These are phyloP conservation scores for Prunus davidiana DNA, from an alignment of 306 rosid species.

Conservation along the genomic window DNA sequence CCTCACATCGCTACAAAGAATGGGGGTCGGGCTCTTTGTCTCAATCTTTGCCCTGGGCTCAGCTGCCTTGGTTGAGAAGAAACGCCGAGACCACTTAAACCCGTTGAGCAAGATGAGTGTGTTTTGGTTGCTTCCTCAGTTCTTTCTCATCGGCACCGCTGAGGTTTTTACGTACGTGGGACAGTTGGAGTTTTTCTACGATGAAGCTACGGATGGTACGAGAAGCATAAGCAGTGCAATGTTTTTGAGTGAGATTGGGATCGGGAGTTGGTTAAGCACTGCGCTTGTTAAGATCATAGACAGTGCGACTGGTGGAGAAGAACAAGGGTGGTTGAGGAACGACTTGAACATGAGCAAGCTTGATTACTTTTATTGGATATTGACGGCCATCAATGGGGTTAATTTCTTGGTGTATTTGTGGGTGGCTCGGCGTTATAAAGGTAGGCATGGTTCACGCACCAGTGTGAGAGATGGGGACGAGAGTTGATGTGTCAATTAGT, in stretches of 20 bases:
- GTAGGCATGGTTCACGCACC: not conserved
- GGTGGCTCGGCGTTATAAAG: conserved; percentile 32
- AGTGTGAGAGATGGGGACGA: conserved; percentile 19
- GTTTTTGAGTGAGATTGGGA: conserved; percentile 51
- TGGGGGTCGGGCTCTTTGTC: conserved; percentile 54
- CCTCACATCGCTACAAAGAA: conserved; percentile 54
- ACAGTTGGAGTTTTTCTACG: conserved; percentile 65
- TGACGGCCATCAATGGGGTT: conserved; percentile 29
- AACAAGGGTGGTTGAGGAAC: conserved; percentile 46
- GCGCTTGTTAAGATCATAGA: conserved; percentile 38
- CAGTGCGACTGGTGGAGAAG: conserved; percentile 32
- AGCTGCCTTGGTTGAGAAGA: conserved; percentile 48
- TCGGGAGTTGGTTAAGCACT: conserved; percentile 56
- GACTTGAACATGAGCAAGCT: conserved; percentile 37
- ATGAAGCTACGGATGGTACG: conserved; percentile 63
- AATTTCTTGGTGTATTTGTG: conserved; percentile 40
- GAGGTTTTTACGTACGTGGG: conserved; percentile 71
- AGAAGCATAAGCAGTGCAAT: conserved; percentile 56
- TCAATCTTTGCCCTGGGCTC: conserved; percentile 44
- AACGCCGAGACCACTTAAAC: conserved; percentile 28
- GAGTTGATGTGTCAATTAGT: not conserved
- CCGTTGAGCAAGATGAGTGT: conserved; percentile 34
- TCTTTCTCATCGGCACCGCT: conserved; percentile 46
- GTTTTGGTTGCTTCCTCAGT: conserved; percentile 67
- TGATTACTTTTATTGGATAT: conserved; percentile 54